Percentiles rank a stretch among this genome's conserved stretches.
Evolutionary conservation across 345 rosid genomes (phyloP).

Genomic region (Ailanthus altissimus): DNA sequence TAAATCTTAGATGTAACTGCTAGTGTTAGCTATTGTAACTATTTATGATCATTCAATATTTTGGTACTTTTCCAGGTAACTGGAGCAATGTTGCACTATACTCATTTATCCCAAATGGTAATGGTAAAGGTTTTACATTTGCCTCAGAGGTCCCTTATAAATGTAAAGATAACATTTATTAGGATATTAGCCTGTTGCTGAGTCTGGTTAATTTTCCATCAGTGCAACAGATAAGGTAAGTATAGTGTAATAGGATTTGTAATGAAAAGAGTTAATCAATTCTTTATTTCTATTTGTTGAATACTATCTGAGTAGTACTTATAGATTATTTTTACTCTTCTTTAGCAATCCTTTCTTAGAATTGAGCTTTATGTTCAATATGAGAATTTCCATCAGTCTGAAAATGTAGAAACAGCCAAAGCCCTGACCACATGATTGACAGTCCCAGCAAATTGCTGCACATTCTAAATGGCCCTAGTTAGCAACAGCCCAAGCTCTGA

Average conservation of each 20-base stretch:
- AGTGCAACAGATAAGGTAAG: conserved; percentile 51
- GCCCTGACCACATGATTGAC: too few species aligned
- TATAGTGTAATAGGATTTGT: not conserved
- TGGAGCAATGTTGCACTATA: conserved; percentile 75
- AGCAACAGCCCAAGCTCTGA: too few species aligned
- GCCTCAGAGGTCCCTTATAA: conserved; percentile 43
- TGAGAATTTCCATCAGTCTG: too few species aligned
- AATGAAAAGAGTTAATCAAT: not conserved
- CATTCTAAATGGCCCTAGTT: too few species aligned
- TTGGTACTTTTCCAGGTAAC: conserved; percentile 44
- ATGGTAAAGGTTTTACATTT: conserved; percentile 34
- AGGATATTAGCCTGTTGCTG: conserved; percentile 58
- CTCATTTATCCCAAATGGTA: conserved; percentile 52
- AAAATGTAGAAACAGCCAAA: too few species aligned
- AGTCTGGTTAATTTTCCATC: conserved; percentile 48
- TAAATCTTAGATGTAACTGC: conserved; percentile 17
- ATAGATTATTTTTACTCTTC: too few species aligned
- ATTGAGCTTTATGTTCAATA: too few species aligned
- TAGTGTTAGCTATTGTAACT: not conserved
- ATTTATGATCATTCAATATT: not conserved
- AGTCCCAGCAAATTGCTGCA: too few species aligned
- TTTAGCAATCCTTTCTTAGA: too few species aligned
- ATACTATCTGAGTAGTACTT: not conserved
- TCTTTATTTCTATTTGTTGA: not conserved
- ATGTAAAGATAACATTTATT: conserved; percentile 57